phyloP scores from a whole-genome alignment of 495 filamentous ascomycete species.

The Aspergillus nidulans region DNA sequence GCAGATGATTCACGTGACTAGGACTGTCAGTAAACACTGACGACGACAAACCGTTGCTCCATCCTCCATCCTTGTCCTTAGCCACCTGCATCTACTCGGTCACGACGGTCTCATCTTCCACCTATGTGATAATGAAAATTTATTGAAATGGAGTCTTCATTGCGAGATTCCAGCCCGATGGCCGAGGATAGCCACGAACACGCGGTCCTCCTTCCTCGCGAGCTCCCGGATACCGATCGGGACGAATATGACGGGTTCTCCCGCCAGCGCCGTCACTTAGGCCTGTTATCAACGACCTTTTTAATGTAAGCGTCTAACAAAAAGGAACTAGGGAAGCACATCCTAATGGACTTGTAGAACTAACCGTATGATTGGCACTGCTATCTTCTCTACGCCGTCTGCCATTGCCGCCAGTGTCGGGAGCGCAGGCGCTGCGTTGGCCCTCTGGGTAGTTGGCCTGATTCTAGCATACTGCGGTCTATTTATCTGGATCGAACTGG shows the following conservation, averaged over 20 bases:
- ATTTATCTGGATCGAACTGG: constrained; percentile 59
- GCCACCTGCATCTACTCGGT: neutral
- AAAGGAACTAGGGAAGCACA: neutral
- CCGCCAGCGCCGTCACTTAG: constrained; percentile 1
- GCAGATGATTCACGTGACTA: too few relatives aligned
- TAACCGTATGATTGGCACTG: constrained; percentile 63
- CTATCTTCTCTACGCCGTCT: constrained; percentile 68
- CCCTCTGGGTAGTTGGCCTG: constrained; percentile 60
- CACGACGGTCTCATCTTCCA: neutral
- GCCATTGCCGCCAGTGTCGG: constrained; percentile 57
- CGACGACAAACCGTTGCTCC: too few relatives aligned
- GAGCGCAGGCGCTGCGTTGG: constrained; percentile 58
- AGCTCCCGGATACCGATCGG: neutral
- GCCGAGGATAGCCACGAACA: neutral
- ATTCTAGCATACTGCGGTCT: constrained; percentile 54
- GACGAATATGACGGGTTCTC: neutral
- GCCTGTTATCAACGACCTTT: constrained; percentile 28
- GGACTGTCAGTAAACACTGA: too few relatives aligned
- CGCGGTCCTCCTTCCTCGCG: neutral
- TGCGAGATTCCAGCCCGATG: neutral
- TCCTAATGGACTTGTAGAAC: constrained; percentile 31
- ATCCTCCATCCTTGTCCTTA: too few relatives aligned
- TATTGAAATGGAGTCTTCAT: neutral
- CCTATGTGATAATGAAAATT: too few relatives aligned
- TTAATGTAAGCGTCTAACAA: constrained; percentile 29